Evolutionary conservation across 2,329 filamentous ascomycete species (phyloP), one percentile per base, ranked within the genome.

Genomic region (Ophiostoma tasmaniense): DNA sequence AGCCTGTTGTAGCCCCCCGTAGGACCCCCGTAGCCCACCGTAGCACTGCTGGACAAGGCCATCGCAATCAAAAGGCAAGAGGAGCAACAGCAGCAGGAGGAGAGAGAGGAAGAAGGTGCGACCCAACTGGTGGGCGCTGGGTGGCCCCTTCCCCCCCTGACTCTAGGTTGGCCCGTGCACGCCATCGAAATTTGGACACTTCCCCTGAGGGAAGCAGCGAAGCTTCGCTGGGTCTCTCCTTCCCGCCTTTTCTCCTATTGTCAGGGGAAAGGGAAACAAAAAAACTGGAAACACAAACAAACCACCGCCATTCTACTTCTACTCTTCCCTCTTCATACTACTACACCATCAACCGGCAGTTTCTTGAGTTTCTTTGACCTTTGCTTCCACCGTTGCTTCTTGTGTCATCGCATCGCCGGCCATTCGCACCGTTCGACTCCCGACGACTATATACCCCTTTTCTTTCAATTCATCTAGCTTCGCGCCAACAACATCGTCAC

Each of bases 141-240:
- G 71, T 72, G 70, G 72, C 70, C 71, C 72, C 67, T 69, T 69
- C 67, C 70, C 72, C 68, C 71, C 71, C 69, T 71, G 70, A 67
- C 68, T 69, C 50, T 55, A 10, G 22, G 37, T 62, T 74, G 73
- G 73, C 71, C 73, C 73, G 73, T 74, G 73, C 73, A 70, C 68
- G 7, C 7, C 65, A 70, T 74, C 72, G 73, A 74, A 74, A 74
- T 74, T 74, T 74, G 71, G 70, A 70, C 70, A 71, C 70, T 70
- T 70, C 70, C 70, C 70, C 69, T 70, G 66, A 70, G 71, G 66
- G 70, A 66, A 69, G 33, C 62, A 71, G 69, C 70, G 70, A 69
- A 74, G 71, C 71, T 73, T 71, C 69, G 30, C 37, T 64, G 64
- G 59, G 66, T 25, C 55, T 67, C 66, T 68, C 68, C 66, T 71